Conservation (phyloP, 768 basidiomycete species). For the Pleurotus cornucopiae region DNA sequence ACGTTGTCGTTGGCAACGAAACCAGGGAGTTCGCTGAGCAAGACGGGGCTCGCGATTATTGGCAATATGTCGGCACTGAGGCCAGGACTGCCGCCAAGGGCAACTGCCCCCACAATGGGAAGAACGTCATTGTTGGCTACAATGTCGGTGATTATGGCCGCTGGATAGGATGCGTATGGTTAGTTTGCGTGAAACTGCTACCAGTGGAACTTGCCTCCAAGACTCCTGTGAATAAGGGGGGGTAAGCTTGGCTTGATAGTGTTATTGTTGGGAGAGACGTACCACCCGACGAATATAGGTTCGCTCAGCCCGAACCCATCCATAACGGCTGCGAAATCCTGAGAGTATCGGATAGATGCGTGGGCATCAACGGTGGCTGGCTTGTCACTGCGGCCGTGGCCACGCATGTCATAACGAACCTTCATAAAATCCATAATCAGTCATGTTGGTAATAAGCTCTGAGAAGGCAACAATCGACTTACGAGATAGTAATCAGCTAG, state of each 20-base stretch:
- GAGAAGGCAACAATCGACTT: neutral
- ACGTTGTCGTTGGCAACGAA: conserved; percentile 17
- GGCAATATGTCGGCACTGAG: conserved; percentile 16
- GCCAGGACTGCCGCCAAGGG: conserved; percentile 22
- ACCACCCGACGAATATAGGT: conserved; percentile 7
- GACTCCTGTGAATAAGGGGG: conserved; percentile 18
- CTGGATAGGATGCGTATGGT: conserved; percentile 7
- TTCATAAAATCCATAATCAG: neutral
- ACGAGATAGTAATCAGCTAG: neutral
- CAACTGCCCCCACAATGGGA: conserved; percentile 25
- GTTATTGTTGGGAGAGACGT: conserved; percentile 21
- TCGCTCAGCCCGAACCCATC: neutral
- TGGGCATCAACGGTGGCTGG: conserved; percentile 1
- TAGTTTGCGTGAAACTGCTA: too few species aligned
- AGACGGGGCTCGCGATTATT: conserved; percentile 14
- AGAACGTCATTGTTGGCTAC: conserved; percentile 20
- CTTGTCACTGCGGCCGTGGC: conserved; percentile 8
- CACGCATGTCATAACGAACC: conserved; percentile 10
- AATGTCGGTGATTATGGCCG: conserved; percentile 25
- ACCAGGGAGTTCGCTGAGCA: conserved; percentile 8
- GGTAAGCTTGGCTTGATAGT: conserved; percentile 14
- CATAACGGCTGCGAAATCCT: conserved; percentile 3
- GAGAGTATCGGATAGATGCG: neutral
- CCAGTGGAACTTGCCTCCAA: conserved; percentile 18
- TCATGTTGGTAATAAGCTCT: neutral